Conservation (phyloP, 345 rosid species). For the Salix exigua region DNA sequence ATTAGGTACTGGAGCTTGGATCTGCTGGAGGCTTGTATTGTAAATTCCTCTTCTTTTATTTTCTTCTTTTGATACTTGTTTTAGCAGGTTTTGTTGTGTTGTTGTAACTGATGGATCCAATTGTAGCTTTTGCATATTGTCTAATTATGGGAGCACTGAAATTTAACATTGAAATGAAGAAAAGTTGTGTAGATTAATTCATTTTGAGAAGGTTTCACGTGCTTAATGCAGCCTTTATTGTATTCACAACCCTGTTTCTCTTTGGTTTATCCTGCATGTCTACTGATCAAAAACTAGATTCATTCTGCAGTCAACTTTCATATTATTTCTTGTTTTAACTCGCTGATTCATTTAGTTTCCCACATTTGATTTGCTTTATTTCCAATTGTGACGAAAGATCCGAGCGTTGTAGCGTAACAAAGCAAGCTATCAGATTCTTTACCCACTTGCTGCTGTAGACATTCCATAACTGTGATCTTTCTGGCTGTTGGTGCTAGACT, state of each 20-base stretch:
- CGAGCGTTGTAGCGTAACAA: neutral
- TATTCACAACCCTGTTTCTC: neutral
- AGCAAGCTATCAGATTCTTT: neutral
- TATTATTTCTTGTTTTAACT: neutral
- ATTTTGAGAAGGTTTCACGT: neutral
- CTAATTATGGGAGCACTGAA: slow-evolving; percentile 18
- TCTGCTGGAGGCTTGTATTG: slow-evolving; percentile 38
- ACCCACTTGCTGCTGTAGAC: neutral
- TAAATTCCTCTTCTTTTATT: slow-evolving; percentile 45
- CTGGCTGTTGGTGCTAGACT: neutral
- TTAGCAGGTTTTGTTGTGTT: slow-evolving; percentile 39
- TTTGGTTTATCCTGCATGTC: neutral
- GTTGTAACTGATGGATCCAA: slow-evolving; percentile 44
- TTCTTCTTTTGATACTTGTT: slow-evolving; percentile 22
- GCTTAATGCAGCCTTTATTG: neutral
- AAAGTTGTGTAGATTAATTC: neutral
- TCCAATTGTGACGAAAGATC: neutral
- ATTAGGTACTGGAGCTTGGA: slow-evolving; percentile 25
- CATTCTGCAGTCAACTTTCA: neutral
- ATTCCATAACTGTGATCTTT: neutral
- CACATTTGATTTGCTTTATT: neutral
- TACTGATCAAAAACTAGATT: neutral
- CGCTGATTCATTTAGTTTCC: no score
- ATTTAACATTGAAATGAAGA: slow-evolving; percentile 11
- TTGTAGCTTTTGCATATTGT: slow-evolving; percentile 31